Conservation (phyloP, 2,329 filamentous ascomycete genomes). For the Talaromyces rugulosus region DNA sequence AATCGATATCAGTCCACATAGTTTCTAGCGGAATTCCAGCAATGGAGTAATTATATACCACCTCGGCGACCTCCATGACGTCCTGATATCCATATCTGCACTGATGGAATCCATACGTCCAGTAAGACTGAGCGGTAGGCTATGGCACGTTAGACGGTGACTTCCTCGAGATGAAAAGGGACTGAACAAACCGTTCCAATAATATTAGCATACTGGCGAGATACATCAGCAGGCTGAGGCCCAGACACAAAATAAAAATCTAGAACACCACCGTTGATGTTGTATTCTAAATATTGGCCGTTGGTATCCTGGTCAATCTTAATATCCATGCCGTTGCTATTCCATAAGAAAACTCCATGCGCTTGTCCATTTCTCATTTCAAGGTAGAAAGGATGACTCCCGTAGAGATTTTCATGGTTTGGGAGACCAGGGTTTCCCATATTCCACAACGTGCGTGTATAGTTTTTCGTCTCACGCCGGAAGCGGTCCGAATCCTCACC, state of each 20-base stretch:
- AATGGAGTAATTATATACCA: slow-evolving; percentile 40
- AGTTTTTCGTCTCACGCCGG: slow-evolving; percentile 63
- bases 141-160: background rate
- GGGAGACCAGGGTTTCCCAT: slow-evolving; percentile 62
- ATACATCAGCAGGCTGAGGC: slow-evolving; percentile 54
- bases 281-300: slow-evolving; percentile 71
- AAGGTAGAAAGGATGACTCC: slow-evolving; percentile 70
- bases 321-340: slow-evolving; percentile 73
- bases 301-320: slow-evolving; percentile 61
- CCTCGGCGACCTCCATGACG: slow-evolving; percentile 39
- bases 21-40: slow-evolving; percentile 41
- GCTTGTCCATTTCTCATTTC: slow-evolving; percentile 59
- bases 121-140: slow-evolving; percentile 77
- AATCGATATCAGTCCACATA: slow-evolving; percentile 45
- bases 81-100: slow-evolving; percentile 62
- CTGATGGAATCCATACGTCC: slow-evolving; percentile 65
- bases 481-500: slow-evolving; percentile 73
- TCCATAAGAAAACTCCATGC: slow-evolving; percentile 66
- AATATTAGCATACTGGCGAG: slow-evolving; percentile 56
- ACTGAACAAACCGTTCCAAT: slow-evolving; percentile 44
- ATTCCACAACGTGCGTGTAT: slow-evolving; percentile 67
- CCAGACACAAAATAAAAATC: slow-evolving; percentile 67
- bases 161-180: slow-evolving; percentile 20
- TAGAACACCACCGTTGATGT: slow-evolving; percentile 71
- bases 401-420: slow-evolving; percentile 63